Evolutionary conservation across 225 moss, liverwort and hornwort genomes (phyloP), one percentile per base, ranked within the genome.

Genomic region (Rhytidiadelphus loreus): DNA sequence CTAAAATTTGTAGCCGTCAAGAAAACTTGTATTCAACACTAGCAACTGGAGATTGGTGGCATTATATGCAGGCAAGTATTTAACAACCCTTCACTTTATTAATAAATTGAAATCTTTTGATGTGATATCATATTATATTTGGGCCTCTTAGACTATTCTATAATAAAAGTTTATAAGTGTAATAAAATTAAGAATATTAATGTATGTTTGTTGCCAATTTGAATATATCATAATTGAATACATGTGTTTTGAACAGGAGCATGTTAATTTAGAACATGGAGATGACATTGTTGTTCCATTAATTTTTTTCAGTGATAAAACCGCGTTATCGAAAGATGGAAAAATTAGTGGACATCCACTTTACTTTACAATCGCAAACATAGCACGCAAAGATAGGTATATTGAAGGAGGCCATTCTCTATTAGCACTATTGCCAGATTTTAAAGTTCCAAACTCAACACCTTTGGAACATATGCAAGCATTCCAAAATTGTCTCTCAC

Each of bases 1-100:
- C 17, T 6, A 3, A 72, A 6, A 29, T 29, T 43, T 0, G 0
- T 0, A 1, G 3, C 29, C 72, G 0, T 17, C 0, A 2, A 72
- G 3, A 29, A 9, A 44, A 10, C 10, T 2, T 17, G 2, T 72
- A 29, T 28, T 72, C 44, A 72, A 72, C 10, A 29, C 29, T 6
- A 44, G 6, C 17, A 17, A 72, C 3, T 2, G 0, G 72, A 44
- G 29, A 72, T 28, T 72, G 29, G 72, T 72, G 44, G 29, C 29
- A 72, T 44, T 9, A 1, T 10, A 72, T 72, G 44, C 16, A 72
- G 0, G 28, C 44, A 72, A 72, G 44, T 44, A 44, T 26, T 12
- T 16, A 43, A 9, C n/a, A n/a, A 43, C 0, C 25, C 5, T 1
- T 0, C 1, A 26, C 13, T 7, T 7, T 12, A 12, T 7, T 22